These are phyloP conservation scores for Setaria italica DNA, from an alignment of 202 grass and related monocot species.

Conservation along the genomic window DNA sequence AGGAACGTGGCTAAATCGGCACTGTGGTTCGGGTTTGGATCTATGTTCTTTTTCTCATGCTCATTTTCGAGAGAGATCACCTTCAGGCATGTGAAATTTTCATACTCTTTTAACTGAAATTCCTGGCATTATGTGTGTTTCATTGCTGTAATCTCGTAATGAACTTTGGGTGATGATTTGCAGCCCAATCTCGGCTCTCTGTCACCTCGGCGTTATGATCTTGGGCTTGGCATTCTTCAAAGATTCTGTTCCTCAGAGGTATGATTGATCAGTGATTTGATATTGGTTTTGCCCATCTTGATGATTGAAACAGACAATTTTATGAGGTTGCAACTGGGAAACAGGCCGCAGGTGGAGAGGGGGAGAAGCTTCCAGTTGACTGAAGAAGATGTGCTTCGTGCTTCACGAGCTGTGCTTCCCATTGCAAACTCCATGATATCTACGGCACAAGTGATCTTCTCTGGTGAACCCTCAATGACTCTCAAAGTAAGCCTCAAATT, in stretches of 20 bases:
- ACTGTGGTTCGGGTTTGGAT: constrained; percentile 85
- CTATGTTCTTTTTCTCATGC: constrained; percentile 79
- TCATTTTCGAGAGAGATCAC: constrained; percentile 75
- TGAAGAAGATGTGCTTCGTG: constrained; percentile 73
- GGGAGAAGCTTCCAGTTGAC: constrained; percentile 59
- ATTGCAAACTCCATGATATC: constrained; percentile 68
- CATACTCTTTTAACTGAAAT: neutral
- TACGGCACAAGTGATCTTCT: constrained; percentile 72
- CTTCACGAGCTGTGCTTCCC: constrained; percentile 57
- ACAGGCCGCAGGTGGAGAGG: constrained; percentile 53
- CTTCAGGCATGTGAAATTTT: constrained; percentile 63
- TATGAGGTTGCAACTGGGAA: constrained; percentile 29
- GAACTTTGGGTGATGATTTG: constrained; percentile 32
- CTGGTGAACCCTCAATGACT: constrained; percentile 80
- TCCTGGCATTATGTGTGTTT: neutral
- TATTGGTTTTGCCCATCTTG: neutral
- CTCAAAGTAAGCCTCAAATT: constrained; percentile 71
- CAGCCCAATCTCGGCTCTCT: constrained; percentile 80
- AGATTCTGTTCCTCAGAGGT: constrained; percentile 83
- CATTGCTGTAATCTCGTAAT: constrained; percentile 9
- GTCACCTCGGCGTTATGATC: constrained; percentile 72
- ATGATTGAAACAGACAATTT: constrained; percentile 11
- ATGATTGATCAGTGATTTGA: constrained; percentile 17
- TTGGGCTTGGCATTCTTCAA: constrained; percentile 75
- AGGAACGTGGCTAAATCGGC: constrained; percentile 81